phyloP scores from a whole-genome alignment of 805 yeast genomes.

The Jamesozyma spencerorum region DNA sequence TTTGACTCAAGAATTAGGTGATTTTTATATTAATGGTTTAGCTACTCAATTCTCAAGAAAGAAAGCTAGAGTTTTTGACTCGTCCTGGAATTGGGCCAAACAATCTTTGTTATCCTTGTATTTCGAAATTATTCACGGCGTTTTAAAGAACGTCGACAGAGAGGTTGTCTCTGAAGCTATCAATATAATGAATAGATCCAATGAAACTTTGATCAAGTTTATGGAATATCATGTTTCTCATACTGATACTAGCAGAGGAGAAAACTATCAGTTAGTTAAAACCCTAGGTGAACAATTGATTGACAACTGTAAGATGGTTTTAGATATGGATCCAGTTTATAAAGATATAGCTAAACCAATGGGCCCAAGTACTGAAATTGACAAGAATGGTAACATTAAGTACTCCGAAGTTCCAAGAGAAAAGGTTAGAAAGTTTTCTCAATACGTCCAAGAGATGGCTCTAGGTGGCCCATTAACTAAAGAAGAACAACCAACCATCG shows the following conservation, averaged over 20 bases:
- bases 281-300: slow-evolving; percentile 86
- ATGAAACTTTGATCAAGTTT: slow-evolving; percentile 84
- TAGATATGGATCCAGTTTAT: slow-evolving; percentile 76
- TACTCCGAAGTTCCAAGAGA: slow-evolving; percentile 84
- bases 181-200: slow-evolving; percentile 94
- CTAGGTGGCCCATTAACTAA: slow-evolving; percentile 81
- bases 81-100: slow-evolving; percentile 99
- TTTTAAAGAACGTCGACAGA: slow-evolving; percentile 81
- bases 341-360: slow-evolving; percentile 92
- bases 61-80: slow-evolving; percentile 93
- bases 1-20: slow-evolving; percentile 70
- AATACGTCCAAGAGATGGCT: slow-evolving; percentile 94
- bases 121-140: slow-evolving; percentile 93
- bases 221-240: slow-evolving; percentile 74
- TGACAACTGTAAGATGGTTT: slow-evolving; percentile 87
- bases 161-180: slow-evolving; percentile 95
- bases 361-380: slow-evolving; percentile 87
- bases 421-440: slow-evolving; percentile 87
- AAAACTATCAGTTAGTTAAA: slow-evolving; percentile 84
- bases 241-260: slow-evolving; percentile 74
- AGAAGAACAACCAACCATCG: slow-evolving; percentile 58
- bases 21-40: slow-evolving; percentile 85
- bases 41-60: slow-evolving; percentile 80
- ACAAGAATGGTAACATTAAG: slow-evolving; percentile 75
- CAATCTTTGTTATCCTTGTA: slow-evolving; percentile 92